These are phyloP conservation scores for Poa pratensis DNA, from an alignment of 176 grass and related monocot species.

Conservation along the genomic window DNA sequence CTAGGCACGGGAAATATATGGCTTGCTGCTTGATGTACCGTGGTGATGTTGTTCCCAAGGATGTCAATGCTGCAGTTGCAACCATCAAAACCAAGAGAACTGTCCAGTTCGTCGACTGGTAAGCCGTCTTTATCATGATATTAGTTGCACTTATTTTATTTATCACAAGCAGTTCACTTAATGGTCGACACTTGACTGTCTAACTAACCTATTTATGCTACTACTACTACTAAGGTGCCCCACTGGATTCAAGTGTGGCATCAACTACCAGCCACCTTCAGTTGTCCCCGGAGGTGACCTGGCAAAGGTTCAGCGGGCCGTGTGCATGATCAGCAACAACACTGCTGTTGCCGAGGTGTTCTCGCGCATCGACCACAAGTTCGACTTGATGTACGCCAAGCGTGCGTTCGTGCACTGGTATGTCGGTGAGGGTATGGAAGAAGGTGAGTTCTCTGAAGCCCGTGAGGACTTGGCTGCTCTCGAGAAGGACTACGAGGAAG, in stretches of 20 bases:
- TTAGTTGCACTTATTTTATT: conserved; percentile 26
- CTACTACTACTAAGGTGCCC: conserved; percentile 60
- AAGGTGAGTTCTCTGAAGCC: conserved; percentile 91
- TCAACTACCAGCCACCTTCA: conserved; percentile 91
- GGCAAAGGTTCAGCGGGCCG: conserved; percentile 90
- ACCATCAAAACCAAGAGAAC: conserved; percentile 99
- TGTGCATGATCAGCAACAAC: conserved; percentile 99
- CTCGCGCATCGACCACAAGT: conserved; percentile 93
- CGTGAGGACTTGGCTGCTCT: conserved; percentile 89
- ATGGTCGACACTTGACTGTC: neutral
- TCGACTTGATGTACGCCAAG: conserved; percentile 89
- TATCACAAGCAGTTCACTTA: conserved; percentile 27
- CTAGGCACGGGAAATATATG: conserved; percentile 97
- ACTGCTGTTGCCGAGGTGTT: conserved; percentile 89
- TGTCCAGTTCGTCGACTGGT: conserved; percentile 98
- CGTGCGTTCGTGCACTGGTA: conserved; percentile 94
- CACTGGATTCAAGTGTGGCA: conserved; percentile 94
- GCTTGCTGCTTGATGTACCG: conserved; percentile 99
- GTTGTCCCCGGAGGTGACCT: conserved; percentile 88
- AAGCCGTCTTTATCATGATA: conserved; percentile 49
- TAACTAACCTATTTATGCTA: conserved; percentile 46
- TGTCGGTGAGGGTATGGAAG: conserved; percentile 90
- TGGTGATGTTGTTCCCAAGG: conserved; percentile 97
- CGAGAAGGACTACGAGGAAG: conserved; percentile 91
- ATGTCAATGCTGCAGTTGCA: conserved; percentile 93